phyloP scores from a whole-genome alignment of 2,329 filamentous ascomycete species.

The Ascochyta rabiei region DNA sequence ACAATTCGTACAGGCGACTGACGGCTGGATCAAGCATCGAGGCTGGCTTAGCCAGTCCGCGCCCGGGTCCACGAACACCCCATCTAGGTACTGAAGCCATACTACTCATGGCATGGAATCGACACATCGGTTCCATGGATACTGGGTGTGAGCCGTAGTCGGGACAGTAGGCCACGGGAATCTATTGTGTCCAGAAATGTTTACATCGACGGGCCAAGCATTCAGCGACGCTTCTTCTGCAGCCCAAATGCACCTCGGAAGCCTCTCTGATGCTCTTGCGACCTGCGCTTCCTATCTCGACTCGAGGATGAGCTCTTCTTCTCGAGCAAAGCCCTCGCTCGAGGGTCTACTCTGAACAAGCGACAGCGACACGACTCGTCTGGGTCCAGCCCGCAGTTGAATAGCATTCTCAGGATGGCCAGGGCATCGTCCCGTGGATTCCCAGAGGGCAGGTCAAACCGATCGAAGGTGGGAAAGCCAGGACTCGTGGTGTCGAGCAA shows the following conservation, averaged over 20 bases:
- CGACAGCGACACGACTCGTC: slow-evolving; percentile 14
- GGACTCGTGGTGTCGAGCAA: slow-evolving; percentile 12
- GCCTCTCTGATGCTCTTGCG: slow-evolving; percentile 3
- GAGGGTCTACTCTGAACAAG: slow-evolving; percentile 9
- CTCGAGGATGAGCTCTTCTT: slow-evolving; percentile 6
- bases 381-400: slow-evolving; percentile 12
- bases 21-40: too few species aligned
- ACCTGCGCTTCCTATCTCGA: slow-evolving; percentile 7
- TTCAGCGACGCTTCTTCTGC: slow-evolving; percentile 13
- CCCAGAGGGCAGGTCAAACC: slow-evolving; percentile 14
- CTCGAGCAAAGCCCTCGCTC: slow-evolving; percentile 8
- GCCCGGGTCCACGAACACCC: too few species aligned
- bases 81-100: neutral
- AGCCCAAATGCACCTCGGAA: slow-evolving; percentile 11
- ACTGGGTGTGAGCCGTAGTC: neutral
- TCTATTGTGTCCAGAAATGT: neutral
- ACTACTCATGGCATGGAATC: neutral
- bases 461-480: slow-evolving; percentile 12
- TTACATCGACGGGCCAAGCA: neutral
- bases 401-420: slow-evolving; percentile 14
- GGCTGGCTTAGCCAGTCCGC: too few species aligned
- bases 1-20: too few species aligned
- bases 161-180: neutral
- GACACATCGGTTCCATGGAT: neutral
- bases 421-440: slow-evolving; percentile 15